Evolutionary conservation across 768 basidiomycete genomes (phyloP), one percentile per base, ranked within the genome.

Genomic region (Lentinula aciculospora): DNA sequence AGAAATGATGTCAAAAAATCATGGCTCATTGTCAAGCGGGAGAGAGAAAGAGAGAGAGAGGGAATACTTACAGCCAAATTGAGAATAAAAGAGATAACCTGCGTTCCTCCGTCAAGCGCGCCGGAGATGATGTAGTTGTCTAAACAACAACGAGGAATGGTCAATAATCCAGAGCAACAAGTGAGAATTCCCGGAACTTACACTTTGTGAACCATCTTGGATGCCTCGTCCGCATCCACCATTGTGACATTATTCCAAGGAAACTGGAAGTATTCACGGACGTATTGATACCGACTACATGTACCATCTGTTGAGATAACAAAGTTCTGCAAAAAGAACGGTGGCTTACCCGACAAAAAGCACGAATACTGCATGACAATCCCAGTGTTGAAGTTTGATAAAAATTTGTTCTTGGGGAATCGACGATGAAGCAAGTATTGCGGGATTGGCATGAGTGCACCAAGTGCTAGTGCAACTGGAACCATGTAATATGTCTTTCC

Each of bases 141-240:
- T 51, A 34, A 55, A n/a, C 42, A 29, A 32, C n/a, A n/a, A 27
- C 9, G 21, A 6, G n/a, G n/a, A n/a, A n/a, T n/a, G 13, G 4
- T 54, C 21, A 42, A 23, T 40, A 7, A 17, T 6, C n/a, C n/a
- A n/a, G 36, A 21, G 27, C 42, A 10, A 17, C 6, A 37, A 15
- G 28, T 4, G 7, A 9, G 15, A 28, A 15, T 4, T 23, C 12
- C 15, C 34, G 21, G 31, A 17, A 67, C 66, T 51, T 55, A 68
- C 65, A 68, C 64, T 74, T 74, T 47, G 70, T 71, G 68, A 75
- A 75, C 69, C 69, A 69, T 56, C 72, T 64, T 47, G 74, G 72
- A 64, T 71, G 69, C 55, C 65, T 68, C 51, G 64, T 71, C 50
- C 74, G 66, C 27, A 74, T 66, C 36, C 49, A 69, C 48, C 55